Base-by-base conservation (phyloP, 306 rosid species). In the Cucumis melo region DNA sequence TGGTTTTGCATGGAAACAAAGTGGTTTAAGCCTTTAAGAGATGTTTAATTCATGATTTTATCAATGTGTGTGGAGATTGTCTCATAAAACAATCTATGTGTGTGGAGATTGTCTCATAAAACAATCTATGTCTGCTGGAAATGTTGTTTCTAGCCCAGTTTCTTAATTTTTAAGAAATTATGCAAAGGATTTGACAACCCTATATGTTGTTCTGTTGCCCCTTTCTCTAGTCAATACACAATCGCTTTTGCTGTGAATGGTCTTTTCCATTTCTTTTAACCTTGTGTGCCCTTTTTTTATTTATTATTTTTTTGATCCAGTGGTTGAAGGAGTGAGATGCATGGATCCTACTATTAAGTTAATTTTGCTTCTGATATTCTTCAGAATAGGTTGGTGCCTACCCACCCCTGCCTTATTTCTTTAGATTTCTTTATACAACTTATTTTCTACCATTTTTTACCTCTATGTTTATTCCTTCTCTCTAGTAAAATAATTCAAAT, bases 261-360 rank as follows among this genome's bases (percentile, higher is more conserved):
- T 75, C 77, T 78, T 50, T 32, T 53, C 73, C 19, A 27, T 10
- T 27, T 11, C 21, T 2, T n/a, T 44, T 73, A 32, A 42, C 57
- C 3, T 50, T 23, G 10, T 74, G 36, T 32, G 32, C 5, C 3
- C 5, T 32, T 32, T 32, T 32, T 32, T 32, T 3, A 2, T 32
- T 32, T 32, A 1, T 32, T 32, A 39, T 14, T 10, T 39, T 1
- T 66, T 77, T 59, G 21, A 8, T 51, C 20, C 80, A 80, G 85
- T 81, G 46, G 41, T 82, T 81, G 86, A 81, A 86, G 88, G 87
- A 83, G 64, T 73, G 78, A 80, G 87, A 86, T 77, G 81, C 32
- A 93, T 91, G 96, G 96, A 89, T 87, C 83, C 82, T 81, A 66
- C 82, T 80, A 85, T 80, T 20, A 93, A 83, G 79, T 76, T 88